Evolutionary conservation across 306 rosid genomes (phyloP).

Genomic region (Begonia loranthoides): DNA sequence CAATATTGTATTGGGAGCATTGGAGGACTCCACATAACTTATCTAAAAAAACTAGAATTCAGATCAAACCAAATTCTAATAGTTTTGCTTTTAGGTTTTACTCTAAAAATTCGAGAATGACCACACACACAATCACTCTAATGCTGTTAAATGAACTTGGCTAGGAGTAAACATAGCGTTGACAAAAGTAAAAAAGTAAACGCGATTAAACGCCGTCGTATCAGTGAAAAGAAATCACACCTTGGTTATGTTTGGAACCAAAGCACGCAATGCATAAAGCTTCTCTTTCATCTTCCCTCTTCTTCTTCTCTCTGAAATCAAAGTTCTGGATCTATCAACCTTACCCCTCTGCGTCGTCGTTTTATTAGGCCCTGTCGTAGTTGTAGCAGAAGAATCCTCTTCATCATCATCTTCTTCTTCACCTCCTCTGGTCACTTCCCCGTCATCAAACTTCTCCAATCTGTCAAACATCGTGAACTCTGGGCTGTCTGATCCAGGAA

Average conservation of each 20-base stretch:
- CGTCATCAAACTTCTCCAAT: constrained; percentile 25
- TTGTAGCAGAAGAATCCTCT: constrained; percentile 27
- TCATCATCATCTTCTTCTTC: constrained; percentile 20
- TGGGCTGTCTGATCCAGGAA: constrained; percentile 16
- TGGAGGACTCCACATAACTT: too few species aligned
- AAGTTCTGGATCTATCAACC: constrained; percentile 51
- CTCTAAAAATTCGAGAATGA: not conserved
- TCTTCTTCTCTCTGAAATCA: constrained; percentile 63
- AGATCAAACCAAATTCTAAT: too few species aligned
- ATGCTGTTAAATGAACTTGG: not conserved
- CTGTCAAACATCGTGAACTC: constrained; percentile 19
- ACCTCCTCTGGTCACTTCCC: constrained; percentile 4
- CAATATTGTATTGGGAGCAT: too few species aligned
- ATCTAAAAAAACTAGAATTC: too few species aligned
- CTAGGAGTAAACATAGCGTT: not conserved
- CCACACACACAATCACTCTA: not conserved
- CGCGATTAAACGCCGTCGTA: too few species aligned
- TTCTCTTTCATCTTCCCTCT: constrained; percentile 70
- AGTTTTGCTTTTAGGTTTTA: not conserved
- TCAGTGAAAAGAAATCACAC: constrained; percentile 10
- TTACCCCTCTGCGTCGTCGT: constrained; percentile 20
- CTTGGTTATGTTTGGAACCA: constrained; percentile 81
- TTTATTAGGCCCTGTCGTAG: constrained; percentile 8
- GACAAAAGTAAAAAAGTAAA: not conserved
- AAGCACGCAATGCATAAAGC: constrained; percentile 64